A percentile compares a stretch with the other conserved stretches of the same genome.
Evolutionary conservation across 1,284 basidiomycete genomes (phyloP).

Genomic region (Moniliella sp.): DNA sequence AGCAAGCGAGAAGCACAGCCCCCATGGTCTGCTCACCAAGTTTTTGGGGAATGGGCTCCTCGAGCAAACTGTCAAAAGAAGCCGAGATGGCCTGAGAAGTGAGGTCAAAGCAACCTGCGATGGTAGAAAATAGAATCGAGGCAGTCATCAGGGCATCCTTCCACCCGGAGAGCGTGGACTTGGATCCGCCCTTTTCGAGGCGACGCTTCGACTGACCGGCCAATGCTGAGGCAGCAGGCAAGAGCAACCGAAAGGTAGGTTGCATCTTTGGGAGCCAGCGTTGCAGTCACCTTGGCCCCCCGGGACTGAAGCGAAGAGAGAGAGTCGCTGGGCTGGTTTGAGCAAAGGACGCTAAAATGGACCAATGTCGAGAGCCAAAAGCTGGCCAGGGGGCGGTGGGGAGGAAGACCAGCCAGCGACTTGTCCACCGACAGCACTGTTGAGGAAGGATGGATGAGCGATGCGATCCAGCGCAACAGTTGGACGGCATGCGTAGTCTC

Average conservation of each 20-base stretch:
- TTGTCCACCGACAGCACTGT: too few relatives aligned
- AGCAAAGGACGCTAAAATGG: conserved; percentile 41
- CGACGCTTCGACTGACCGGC: too few relatives aligned
- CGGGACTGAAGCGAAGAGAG: too few relatives aligned
- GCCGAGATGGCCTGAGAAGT: conserved; percentile 10
- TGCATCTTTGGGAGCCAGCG: too few relatives aligned
- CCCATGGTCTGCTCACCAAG: background rate
- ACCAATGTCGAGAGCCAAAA: conserved; percentile 66
- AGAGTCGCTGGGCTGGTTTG: too few relatives aligned
- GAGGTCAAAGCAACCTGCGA: conserved; percentile 16
- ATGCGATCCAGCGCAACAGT: conserved; percentile 45
- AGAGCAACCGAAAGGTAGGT: too few relatives aligned
- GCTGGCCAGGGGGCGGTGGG: conserved; percentile 53
- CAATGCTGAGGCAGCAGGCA: too few relatives aligned
- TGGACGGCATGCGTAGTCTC: conserved; percentile 41
- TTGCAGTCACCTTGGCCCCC: too few relatives aligned
- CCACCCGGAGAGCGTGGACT: too few relatives aligned
- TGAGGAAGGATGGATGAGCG: conserved; percentile 41
- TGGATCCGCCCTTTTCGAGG: too few relatives aligned
- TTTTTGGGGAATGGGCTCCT: background rate
- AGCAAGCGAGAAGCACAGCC: conserved; percentile 1
- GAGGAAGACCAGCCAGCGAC: conserved; percentile 6
- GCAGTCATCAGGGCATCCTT: conserved; percentile 11
- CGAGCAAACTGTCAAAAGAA: too few relatives aligned
- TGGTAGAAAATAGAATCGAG: conserved; percentile 20